Conservation (phyloP, 2,329 filamentous ascomycete genomes). For the Fusarium graminum region DNA sequence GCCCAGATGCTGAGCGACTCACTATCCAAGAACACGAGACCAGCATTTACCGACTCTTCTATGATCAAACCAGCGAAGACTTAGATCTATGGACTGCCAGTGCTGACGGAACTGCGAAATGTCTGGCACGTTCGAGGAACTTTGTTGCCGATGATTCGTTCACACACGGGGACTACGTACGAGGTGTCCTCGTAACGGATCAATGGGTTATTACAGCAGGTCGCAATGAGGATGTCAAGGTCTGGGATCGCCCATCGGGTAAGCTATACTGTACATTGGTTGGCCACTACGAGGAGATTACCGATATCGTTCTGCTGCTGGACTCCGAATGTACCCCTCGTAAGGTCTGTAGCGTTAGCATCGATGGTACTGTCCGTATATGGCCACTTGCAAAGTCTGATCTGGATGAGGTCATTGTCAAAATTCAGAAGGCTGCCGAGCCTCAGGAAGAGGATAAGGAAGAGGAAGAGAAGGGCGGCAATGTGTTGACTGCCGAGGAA, state of each 20-base stretch:
- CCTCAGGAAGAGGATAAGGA: conserved; percentile 65
- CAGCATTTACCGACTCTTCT: conserved; percentile 84
- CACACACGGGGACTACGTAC: conserved; percentile 89
- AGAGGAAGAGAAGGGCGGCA: conserved; percentile 55
- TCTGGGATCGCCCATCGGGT: conserved; percentile 84
- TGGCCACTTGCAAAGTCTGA: conserved; percentile 80
- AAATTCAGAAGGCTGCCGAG: conserved; percentile 61
- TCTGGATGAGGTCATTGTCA: conserved; percentile 64
- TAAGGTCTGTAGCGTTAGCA: conserved; percentile 82
- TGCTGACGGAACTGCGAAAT: conserved; percentile 89
- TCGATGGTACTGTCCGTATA: conserved; percentile 87
- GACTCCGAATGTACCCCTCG: conserved; percentile 54
- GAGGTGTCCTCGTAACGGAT: conserved; percentile 80
- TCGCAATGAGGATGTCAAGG: conserved; percentile 88
- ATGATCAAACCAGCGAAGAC: conserved; percentile 71
- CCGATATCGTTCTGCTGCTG: conserved; percentile 76
- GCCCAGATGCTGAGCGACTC: conserved; percentile 59
- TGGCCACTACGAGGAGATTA: conserved; percentile 95
- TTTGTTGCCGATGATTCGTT: conserved; percentile 81
- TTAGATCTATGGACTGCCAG: conserved; percentile 93
- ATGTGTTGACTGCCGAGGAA: conserved; percentile 85
- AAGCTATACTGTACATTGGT: conserved; percentile 79
- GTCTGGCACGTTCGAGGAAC: conserved; percentile 74
- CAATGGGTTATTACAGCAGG: conserved; percentile 89
- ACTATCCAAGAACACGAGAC: conserved; percentile 87